Evolutionary conservation across 2,329 filamentous ascomycete species (phyloP).

Genomic region (Xylariaceae sp.): DNA sequence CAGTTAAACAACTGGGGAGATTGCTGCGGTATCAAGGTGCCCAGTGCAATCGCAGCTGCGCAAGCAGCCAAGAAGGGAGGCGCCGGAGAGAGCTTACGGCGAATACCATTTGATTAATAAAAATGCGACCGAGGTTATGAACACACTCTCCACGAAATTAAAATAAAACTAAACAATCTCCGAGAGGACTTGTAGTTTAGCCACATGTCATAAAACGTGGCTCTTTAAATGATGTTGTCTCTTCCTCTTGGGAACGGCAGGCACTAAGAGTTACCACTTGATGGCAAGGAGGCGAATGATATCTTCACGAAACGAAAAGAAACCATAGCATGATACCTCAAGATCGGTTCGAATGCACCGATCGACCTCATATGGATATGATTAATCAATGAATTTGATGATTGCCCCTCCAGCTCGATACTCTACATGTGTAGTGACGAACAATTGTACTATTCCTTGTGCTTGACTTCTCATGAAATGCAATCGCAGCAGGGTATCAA

Average conservation of each 20-base stretch:
- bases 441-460: constrained; percentile 17
- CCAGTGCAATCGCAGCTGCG: constrained; percentile 89
- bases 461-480: constrained; percentile 39
- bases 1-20: constrained; percentile 84
- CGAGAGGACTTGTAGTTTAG: neutral
- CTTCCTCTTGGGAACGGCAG: no score
- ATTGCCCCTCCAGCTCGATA: constrained; percentile 10
- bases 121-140: neutral
- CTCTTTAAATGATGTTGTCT: neutral
- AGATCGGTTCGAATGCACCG: neutral
- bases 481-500: constrained; percentile 49
- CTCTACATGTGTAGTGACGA: constrained; percentile 20
- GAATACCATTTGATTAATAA: constrained; percentile 79
- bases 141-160: neutral
- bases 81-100: constrained; percentile 65
- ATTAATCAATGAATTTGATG: constrained; percentile 10
- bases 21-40: constrained; percentile 97
- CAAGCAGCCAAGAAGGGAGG: constrained; percentile 84
- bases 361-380: neutral
- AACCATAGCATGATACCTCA: neutral
- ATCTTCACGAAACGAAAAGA: neutral
- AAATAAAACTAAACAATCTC: neutral
- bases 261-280: neutral
- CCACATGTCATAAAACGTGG: neutral
- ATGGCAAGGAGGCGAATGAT: neutral